Conservation (phyloP, 345 rosid genomes). For the Draba incana region DNA sequence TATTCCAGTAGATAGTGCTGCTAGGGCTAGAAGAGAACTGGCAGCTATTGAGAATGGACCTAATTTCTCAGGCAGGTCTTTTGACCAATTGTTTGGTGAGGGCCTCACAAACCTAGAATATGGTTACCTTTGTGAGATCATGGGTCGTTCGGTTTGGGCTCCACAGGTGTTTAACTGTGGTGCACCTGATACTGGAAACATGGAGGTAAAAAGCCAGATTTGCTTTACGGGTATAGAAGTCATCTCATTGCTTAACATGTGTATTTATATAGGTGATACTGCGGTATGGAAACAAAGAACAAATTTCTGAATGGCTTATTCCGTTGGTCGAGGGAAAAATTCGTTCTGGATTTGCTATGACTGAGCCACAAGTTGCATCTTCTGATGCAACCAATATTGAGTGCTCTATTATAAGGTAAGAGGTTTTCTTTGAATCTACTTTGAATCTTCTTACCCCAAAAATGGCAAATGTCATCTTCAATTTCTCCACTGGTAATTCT, state of each 20-base stretch:
- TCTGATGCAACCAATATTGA: slow-evolving; percentile 99
- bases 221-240: slow-evolving; percentile 11
- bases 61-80: slow-evolving; percentile 35
- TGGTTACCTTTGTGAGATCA: slow-evolving; percentile 96
- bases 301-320: slow-evolving; percentile 79
- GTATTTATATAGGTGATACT: slow-evolving; percentile 60
- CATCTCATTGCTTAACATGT: slow-evolving; percentile 15
- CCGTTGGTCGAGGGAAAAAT: slow-evolving; percentile 92
- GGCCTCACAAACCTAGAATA: slow-evolving; percentile 97
- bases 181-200: slow-evolving; percentile 99
- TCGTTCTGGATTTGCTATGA: slow-evolving; percentile 99
- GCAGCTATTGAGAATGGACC: slow-evolving; percentile 47
- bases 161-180: slow-evolving; percentile 96
- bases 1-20: slow-evolving; percentile 94
- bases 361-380: slow-evolving; percentile 98
- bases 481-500: neutral
- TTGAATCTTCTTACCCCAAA: slow-evolving; percentile 21
- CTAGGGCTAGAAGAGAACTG: slow-evolving; percentile 68
- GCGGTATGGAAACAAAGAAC: slow-evolving; percentile 92
- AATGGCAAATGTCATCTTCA: slow-evolving; percentile 6
- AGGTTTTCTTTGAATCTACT: slow-evolving; percentile 1
- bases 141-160: slow-evolving; percentile 96
- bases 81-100: slow-evolving; percentile 70
- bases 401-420: slow-evolving; percentile 86
- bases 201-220: slow-evolving; percentile 69